These are phyloP conservation scores for Entomortierella parvispora DNA, from an alignment of 192 early-diverging fungal genomes.

Conservation along the genomic window DNA sequence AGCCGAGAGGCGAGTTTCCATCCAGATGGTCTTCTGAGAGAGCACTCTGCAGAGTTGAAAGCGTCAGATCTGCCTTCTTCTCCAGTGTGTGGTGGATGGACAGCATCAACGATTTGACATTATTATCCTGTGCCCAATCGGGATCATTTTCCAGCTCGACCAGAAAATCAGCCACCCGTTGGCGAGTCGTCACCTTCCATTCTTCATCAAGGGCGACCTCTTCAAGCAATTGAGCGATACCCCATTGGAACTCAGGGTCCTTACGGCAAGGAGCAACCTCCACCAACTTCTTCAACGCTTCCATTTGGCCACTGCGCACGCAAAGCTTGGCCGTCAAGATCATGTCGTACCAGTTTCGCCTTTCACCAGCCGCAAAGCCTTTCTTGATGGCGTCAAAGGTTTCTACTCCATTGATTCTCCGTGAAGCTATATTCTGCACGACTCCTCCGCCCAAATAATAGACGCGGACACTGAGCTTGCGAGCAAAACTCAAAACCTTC, in stretches of 20 bases:
- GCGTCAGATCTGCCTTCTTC: neutral
- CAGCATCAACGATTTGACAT: neutral
- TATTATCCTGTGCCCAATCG: neutral
- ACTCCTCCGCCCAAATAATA: too few relatives aligned
- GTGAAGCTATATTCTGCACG: too few relatives aligned
- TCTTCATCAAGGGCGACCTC: conserved; percentile 1
- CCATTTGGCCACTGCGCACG: neutral
- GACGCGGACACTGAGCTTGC: too few relatives aligned
- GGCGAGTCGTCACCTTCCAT: neutral
- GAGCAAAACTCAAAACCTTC: too few relatives aligned
- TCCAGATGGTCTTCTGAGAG: too few relatives aligned
- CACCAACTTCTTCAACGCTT: neutral
- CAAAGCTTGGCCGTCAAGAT: neutral
- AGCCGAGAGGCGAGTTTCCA: too few relatives aligned
- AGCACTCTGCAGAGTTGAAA: too few relatives aligned
- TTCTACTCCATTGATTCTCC: neutral
- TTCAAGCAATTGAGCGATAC: conserved; percentile 7
- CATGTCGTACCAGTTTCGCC: neutral
- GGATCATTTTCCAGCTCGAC: neutral
- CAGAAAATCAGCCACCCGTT: neutral
- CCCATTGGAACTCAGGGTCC: conserved; percentile 7
- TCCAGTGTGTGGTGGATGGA: too few relatives aligned
- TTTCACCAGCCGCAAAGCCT: neutral
- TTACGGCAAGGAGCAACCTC: conserved; percentile 4
- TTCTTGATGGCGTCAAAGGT: neutral